phyloP scores from a whole-genome alignment of 2,329 filamentous ascomycete genomes.

The Pseudocercospora fijiensis region DNA sequence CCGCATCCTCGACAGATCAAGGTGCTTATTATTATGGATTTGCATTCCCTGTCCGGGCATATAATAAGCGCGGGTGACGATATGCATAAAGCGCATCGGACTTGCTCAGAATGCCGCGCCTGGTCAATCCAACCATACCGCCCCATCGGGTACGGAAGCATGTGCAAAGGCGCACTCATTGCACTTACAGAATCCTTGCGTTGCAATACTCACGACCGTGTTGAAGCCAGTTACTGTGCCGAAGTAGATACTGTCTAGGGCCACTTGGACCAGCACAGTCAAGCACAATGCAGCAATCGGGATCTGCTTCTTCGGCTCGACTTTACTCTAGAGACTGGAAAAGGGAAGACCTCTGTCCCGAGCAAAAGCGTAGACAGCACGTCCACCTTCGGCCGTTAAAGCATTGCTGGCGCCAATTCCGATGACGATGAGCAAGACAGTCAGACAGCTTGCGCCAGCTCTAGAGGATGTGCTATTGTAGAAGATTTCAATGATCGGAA shows the following conservation, averaged over 20 bases:
- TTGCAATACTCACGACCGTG: constrained; percentile 58
- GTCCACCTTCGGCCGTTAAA: constrained; percentile 50
- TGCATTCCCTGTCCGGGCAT: not conserved
- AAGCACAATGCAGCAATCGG: constrained; percentile 53
- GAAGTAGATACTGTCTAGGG: constrained; percentile 48
- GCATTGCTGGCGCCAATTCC: constrained; percentile 48
- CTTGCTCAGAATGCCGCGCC: not conserved
- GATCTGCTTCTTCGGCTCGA: constrained; percentile 48
- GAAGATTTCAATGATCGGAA: constrained; percentile 56
- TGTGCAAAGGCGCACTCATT: not conserved
- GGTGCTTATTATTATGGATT: not conserved
- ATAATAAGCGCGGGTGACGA: not conserved
- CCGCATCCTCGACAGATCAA: not conserved
- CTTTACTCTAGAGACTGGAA: constrained; percentile 47
- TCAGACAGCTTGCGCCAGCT: constrained; percentile 47
- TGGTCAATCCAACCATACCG: not conserved
- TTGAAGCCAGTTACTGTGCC: constrained; percentile 42
- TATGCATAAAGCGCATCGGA: constrained; percentile 3
- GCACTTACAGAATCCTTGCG: constrained; percentile 52
- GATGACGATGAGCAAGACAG: constrained; percentile 52
- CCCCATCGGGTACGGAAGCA: not conserved
- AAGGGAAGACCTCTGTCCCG: constrained; percentile 57
- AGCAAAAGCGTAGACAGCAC: constrained; percentile 50
- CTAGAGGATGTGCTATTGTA: constrained; percentile 50
- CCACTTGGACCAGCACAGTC: constrained; percentile 51